A percentile compares a stretch with the other conserved stretches of the same genome.
Conservation (phyloP, 371 early-diverging fungal genomes). For the Mortierella sp. region DNA sequence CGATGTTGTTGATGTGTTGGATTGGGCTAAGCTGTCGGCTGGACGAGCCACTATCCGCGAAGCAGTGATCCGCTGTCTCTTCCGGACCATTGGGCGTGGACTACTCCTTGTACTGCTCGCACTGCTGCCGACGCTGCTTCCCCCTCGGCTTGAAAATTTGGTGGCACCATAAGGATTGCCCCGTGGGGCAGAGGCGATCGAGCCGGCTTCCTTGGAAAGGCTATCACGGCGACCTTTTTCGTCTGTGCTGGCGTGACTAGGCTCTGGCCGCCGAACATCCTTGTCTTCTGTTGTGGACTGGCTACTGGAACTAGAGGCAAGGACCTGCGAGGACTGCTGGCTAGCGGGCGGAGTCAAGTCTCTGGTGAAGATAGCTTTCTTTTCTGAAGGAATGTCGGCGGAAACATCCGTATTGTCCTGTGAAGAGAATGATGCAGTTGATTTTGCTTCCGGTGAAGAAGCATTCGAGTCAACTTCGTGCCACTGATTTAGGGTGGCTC, state of each 20-base stretch:
- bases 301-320: too few species aligned
- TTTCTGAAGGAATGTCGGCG: not conserved
- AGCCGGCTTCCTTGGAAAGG: not conserved
- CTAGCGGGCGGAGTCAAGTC: too few species aligned
- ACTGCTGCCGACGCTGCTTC: constrained; percentile 6
- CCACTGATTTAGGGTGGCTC: too few species aligned
- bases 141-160: constrained; percentile 1
- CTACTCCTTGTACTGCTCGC: constrained; percentile 6
- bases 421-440: not conserved
- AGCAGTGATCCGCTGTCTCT: constrained; percentile 36
- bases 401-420: not conserved
- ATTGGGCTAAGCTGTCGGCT: not conserved
- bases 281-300: not conserved
- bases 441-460: too few species aligned
- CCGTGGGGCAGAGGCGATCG: not conserved
- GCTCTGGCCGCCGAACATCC: constrained; percentile 1
- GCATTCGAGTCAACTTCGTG: too few species aligned
- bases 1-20: not conserved
- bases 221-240: not conserved
- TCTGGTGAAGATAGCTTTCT: too few species aligned
- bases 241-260: not conserved
- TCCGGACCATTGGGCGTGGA: constrained; percentile 27
- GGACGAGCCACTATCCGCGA: constrained; percentile 7
- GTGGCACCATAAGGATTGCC: constrained; percentile 2
- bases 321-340: too few species aligned